Percentiles rank a stretch among this genome's conserved stretches.
These are phyloP conservation scores for Fusarium sp. DNA, from an alignment of 2,329 filamentous ascomycete genomes.

Conservation along the genomic window DNA sequence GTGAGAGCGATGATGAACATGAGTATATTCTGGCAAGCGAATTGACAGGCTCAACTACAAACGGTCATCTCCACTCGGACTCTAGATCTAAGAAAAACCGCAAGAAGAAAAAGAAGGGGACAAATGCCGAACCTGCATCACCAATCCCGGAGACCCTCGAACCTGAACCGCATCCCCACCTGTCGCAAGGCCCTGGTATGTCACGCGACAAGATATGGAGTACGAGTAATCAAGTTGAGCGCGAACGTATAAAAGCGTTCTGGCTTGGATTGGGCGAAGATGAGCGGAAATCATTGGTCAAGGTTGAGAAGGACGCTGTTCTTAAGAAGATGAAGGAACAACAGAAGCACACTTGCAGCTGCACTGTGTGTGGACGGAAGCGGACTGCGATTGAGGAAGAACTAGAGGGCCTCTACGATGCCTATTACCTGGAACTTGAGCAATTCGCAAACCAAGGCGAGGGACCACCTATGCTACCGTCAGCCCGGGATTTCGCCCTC, in stretches of 20 bases:
- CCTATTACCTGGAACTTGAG: constrained; percentile 97
- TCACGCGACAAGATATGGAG: constrained; percentile 96
- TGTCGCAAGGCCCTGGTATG: constrained; percentile 59
- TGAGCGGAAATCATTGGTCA: constrained; percentile 93
- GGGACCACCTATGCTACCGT: constrained; percentile 66
- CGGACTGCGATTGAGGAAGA: constrained; percentile 98
- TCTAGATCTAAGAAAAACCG: constrained; percentile 71
- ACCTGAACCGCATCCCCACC: constrained; percentile 48
- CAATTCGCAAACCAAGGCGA: constrained; percentile 92
- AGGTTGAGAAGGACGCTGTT: constrained; percentile 98
- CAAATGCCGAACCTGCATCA: constrained; percentile 42
- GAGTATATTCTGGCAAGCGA: constrained; percentile 57
- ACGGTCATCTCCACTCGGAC: constrained; percentile 50
- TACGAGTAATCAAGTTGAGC: constrained; percentile 91
- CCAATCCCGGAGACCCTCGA: constrained; percentile 35
- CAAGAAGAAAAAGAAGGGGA: constrained; percentile 76
- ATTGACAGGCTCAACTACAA: constrained; percentile 50
- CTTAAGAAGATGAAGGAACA: constrained; percentile 99
- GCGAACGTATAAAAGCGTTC: constrained; percentile 97
- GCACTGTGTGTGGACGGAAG: constrained; percentile 96
- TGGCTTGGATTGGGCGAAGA: constrained; percentile 96
- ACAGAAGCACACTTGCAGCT: constrained; percentile 98
- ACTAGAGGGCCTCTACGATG: constrained; percentile 96
- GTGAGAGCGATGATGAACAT: constrained; percentile 69
- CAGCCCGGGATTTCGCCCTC: constrained; percentile 71